phyloP scores from a whole-genome alignment of 2,329 filamentous ascomycete genomes.

The Helminthosporium solani region DNA sequence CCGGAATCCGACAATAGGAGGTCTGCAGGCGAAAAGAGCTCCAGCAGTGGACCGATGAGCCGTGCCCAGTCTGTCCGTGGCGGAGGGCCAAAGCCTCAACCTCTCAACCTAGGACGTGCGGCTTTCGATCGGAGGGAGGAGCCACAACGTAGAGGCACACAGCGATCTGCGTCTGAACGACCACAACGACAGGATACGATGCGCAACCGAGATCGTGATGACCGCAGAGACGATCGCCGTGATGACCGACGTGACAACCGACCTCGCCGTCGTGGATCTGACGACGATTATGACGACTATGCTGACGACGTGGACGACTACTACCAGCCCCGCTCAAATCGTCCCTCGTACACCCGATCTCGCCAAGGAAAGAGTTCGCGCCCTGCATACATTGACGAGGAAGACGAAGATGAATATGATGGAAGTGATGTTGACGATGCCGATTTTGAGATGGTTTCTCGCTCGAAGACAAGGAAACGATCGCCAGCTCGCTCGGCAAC shows the following conservation, averaged over 20 bases:
- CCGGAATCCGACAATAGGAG: conserved; percentile 74
- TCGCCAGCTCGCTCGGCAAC: conserved; percentile 46
- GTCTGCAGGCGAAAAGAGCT: conserved; percentile 24
- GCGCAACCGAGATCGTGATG: conserved; percentile 27
- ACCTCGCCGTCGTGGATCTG: conserved; percentile 38
- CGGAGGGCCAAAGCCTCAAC: conserved; percentile 50
- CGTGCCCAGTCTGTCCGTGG: conserved; percentile 53
- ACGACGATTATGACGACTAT: conserved; percentile 62
- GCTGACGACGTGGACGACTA: conserved; percentile 64
- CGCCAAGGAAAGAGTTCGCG: conserved; percentile 44
- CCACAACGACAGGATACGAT: conserved; percentile 42
- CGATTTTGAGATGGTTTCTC: conserved; percentile 76
- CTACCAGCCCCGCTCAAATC: conserved; percentile 50
- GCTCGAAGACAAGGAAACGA: conserved; percentile 41
- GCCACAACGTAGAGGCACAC: conserved; percentile 39
- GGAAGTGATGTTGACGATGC: conserved; percentile 73
- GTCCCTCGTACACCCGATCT: conserved; percentile 30
- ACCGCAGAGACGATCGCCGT: not conserved
- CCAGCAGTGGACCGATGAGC: conserved; percentile 40
- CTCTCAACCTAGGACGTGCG: conserved; percentile 51
- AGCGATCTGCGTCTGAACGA: conserved; percentile 48
- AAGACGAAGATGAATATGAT: conserved; percentile 71
- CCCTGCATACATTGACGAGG: conserved; percentile 74
- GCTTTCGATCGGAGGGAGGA: conserved; percentile 47
- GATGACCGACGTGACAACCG: conserved; percentile 1